Conservation (phyloP, 2,329 filamentous ascomycete species). For the Beauveria sp. region DNA sequence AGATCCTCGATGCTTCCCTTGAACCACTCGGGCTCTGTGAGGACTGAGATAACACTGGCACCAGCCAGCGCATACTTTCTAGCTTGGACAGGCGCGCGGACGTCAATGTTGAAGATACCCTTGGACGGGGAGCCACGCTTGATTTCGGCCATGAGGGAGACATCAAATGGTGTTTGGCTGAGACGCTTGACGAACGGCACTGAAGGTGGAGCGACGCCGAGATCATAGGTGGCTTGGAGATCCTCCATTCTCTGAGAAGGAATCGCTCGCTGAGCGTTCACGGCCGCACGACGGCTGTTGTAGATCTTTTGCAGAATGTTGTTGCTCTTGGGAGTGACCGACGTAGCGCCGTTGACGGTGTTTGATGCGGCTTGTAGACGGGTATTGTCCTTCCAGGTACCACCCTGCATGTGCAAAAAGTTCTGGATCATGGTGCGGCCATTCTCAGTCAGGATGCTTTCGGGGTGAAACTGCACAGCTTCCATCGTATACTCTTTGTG, state of each 20-base stretch:
- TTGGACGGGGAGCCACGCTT: constrained; percentile 96
- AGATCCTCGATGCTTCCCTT: constrained; percentile 96
- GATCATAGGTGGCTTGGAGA: constrained; percentile 76
- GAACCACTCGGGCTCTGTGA: constrained; percentile 98
- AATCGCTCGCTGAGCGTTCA: constrained; percentile 73
- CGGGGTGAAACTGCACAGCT: constrained; percentile 95
- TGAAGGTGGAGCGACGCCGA: constrained; percentile 77
- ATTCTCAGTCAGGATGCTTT: constrained; percentile 89
- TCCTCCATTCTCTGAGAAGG: constrained; percentile 79
- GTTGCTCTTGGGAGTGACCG: constrained; percentile 49
- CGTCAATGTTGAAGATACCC: constrained; percentile 80
- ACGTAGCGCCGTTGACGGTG: constrained; percentile 19
- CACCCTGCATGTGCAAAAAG: constrained; percentile 79
- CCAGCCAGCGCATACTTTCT: constrained; percentile 87
- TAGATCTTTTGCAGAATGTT: constrained; percentile 94
- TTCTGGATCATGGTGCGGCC: constrained; percentile 88
- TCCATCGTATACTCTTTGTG: constrained; percentile 90
- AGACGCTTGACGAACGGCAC: constrained; percentile 74
- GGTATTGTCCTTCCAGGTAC: constrained; percentile 83
- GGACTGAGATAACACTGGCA: constrained; percentile 94
- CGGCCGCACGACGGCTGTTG: constrained; percentile 64
- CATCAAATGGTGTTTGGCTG: constrained; percentile 72
- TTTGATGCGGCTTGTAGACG: constrained; percentile 35
- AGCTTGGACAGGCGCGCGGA: constrained; percentile 84
- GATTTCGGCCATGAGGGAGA: constrained; percentile 95